Conservation (phyloP, 129 eudicot species). For the Calendula officinalis region DNA sequence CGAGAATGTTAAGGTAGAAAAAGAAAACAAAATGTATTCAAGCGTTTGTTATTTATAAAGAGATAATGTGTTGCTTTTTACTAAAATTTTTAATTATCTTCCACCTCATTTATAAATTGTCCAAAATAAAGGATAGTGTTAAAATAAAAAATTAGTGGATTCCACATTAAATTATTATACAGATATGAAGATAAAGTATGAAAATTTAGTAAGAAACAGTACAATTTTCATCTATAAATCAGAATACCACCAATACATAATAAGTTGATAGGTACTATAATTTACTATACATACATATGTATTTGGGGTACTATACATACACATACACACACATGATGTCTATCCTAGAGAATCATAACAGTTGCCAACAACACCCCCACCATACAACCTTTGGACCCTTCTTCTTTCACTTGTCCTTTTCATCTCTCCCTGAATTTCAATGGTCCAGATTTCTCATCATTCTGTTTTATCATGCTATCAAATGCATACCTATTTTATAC, state of each 20-base stretch:
- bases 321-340: slow-evolving; percentile 24
- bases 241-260: background rate
- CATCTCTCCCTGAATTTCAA: slow-evolving; percentile 11
- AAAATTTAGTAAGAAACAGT: no score
- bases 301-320: slow-evolving; percentile 17
- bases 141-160: no score
- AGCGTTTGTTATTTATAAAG: no score
- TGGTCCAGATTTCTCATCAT: background rate
- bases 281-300: slow-evolving; percentile 7
- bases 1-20: background rate
- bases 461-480: background rate
- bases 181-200: no score
- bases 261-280: slow-evolving; percentile 5
- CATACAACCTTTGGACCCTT: slow-evolving; percentile 23
- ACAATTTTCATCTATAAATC: background rate
- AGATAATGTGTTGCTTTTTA: no score
- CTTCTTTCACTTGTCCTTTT: slow-evolving; percentile 27
- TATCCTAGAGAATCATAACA: slow-evolving; percentile 41
- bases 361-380: slow-evolving; percentile 28
- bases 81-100: no score
- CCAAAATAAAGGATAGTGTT: no score
- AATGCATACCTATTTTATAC: background rate
- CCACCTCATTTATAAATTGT: no score
- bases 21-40: background rate
- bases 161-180: no score